Conservation (phyloP, 1,139 yeast species). For the Lodderomyces parapsilosis region DNA sequence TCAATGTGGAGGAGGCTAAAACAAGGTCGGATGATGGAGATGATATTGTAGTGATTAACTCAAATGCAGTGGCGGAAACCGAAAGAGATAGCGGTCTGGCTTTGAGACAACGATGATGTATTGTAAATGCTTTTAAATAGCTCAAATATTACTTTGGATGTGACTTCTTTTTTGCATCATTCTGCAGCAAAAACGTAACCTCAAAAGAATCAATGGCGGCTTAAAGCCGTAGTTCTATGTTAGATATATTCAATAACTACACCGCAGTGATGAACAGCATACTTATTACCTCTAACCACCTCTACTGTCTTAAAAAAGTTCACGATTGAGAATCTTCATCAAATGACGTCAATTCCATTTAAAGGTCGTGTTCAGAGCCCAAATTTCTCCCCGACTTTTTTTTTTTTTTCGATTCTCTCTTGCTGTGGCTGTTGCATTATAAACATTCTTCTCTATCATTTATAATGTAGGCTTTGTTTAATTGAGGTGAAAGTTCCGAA, state of each 20-base stretch:
- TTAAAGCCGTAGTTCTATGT: no score
- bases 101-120: neutral
- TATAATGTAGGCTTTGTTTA: neutral
- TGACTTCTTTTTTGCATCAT: slow-evolving; percentile 3
- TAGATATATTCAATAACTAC: no score
- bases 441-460: no score
- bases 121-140: neutral
- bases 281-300: no score
- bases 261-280: no score
- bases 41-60: slow-evolving; percentile 1
- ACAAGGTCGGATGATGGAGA: slow-evolving; percentile 10
- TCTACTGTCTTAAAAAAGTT: no score
- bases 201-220: no score
- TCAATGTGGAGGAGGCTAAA: slow-evolving; percentile 1
- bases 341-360: neutral
- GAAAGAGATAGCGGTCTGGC: neutral
- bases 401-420: neutral
- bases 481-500: neutral
- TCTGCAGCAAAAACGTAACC: neutral
- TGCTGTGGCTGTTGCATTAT: no score
- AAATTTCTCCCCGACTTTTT: neutral
- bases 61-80: neutral
- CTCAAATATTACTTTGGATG: no score
- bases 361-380: neutral
- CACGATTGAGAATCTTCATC: no score